Base-by-base conservation (phyloP, 495 filamentous ascomycete genomes). In the Baudoinia panamericana region DNA sequence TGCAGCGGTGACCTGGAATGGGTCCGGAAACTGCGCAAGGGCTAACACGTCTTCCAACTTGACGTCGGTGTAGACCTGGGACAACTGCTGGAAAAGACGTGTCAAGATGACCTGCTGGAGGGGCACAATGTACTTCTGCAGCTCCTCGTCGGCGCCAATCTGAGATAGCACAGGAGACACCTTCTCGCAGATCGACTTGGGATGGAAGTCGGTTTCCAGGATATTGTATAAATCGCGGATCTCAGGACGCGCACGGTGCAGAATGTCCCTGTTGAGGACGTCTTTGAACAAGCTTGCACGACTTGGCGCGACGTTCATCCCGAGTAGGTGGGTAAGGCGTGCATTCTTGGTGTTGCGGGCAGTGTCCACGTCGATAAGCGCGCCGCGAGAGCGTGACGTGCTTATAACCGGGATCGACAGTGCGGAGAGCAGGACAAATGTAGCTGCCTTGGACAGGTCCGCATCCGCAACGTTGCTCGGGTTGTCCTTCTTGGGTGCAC, bases 301-400 rank as follows among this genome's bases (percentile, higher is more conserved):
- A 33, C 84, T 88, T 15, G 90, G 90, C 30, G 87, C 73, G 44
- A 79, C 75, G 19, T 73, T 68, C 85, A 97, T 94, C 47, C 92
- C 88, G 36, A 97, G 72, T 16, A 97, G 72, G 65, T 93, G 92
- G 24, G 90, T 97, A 16, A 97, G 76, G 41, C 88, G 85, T 17
- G 82, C 82, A 64, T 96, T 97, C 76, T 96, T 97, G 68, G 87
- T 96, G 72, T 93, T 94, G 66, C 84, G 81, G 20, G 82, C 87
- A 67, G 95, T 86, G 54, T 97, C 92, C 24, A 95, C 84, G 55
- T 97, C 92, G 29, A 95, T 79, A 54, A 97, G 75, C 28, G 90
- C 92, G 51, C 90, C 90, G 23, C 87, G 82, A 13, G 90, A 97
- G 46, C 90, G 79, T 27, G 87, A 84, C 11, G 92, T 95, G 73